These are phyloP conservation scores for Pseudocercospora cruenta DNA, from an alignment of 2,329 filamentous ascomycete genomes.

Conservation along the genomic window DNA sequence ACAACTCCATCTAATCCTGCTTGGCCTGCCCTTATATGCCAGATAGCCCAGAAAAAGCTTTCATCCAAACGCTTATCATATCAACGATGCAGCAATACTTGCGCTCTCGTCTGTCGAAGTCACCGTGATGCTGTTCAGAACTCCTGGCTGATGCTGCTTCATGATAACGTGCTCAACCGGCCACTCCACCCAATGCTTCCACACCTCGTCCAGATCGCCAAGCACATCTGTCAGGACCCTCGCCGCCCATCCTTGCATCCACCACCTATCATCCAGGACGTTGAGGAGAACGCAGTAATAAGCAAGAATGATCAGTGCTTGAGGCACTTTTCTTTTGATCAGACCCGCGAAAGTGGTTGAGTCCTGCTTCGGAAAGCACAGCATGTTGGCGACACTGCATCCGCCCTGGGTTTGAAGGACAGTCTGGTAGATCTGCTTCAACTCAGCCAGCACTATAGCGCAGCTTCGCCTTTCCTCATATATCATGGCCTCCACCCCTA, in stretches of 20 bases:
- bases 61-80: background rate
- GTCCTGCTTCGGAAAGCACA: slow-evolving; percentile 39
- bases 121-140: background rate
- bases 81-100: background rate
- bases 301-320: slow-evolving; percentile 36
- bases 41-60: background rate
- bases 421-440: slow-evolving; percentile 32
- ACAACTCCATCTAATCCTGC: background rate
- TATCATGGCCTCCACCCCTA: slow-evolving; percentile 36
- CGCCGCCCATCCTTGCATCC: slow-evolving; percentile 33
- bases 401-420: slow-evolving; percentile 23
- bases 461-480: slow-evolving; percentile 33
- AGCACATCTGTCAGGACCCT: slow-evolving; percentile 34
- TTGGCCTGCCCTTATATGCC: background rate
- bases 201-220: slow-evolving; percentile 29
- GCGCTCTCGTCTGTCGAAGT: slow-evolving; percentile 1
- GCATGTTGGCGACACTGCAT: slow-evolving; percentile 33
- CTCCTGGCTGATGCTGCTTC: slow-evolving; percentile 17
- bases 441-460: slow-evolving; percentile 32
- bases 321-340: slow-evolving; percentile 33
- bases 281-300: slow-evolving; percentile 38
- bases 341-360: slow-evolving; percentile 31
- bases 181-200: slow-evolving; percentile 39
- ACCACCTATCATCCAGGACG: slow-evolving; percentile 35
- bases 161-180: slow-evolving; percentile 33